These are phyloP conservation scores for Puccinia triticina DNA, from an alignment of 1,284 basidiomycete genomes.

Conservation along the genomic window DNA sequence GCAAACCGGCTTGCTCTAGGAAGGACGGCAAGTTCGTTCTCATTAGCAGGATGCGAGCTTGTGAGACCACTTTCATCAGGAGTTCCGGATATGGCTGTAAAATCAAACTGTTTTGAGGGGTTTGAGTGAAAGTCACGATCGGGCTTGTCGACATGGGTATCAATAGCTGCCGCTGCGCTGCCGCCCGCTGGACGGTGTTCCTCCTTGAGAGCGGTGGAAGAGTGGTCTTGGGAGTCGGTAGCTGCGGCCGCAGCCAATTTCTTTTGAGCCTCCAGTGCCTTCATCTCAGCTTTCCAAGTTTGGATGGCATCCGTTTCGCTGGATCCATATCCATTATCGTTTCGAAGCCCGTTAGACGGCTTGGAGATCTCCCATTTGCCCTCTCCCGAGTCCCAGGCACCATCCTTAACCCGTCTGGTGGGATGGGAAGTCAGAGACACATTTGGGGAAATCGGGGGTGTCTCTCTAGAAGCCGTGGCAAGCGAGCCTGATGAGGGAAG, in stretches of 20 bases:
- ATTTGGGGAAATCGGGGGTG: neutral
- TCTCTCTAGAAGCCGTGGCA: conserved; percentile 14
- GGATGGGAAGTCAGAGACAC: conserved; percentile 13
- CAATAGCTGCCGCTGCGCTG: neutral
- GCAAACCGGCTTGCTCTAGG: conserved; percentile 48
- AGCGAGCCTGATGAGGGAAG: neutral
- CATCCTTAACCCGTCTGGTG: conserved; percentile 46
- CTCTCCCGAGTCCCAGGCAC: conserved; percentile 47
- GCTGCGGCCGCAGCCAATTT: conserved; percentile 29
- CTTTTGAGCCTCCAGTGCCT: conserved; percentile 50
- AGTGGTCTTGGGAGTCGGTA: neutral
- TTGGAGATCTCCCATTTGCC: conserved; percentile 49
- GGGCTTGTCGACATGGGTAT: conserved; percentile 12
- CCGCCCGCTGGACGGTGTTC: neutral
- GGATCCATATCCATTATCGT: conserved; percentile 13
- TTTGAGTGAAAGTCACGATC: conserved; percentile 9
- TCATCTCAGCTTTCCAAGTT: conserved; percentile 52
- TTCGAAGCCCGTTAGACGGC: conserved; percentile 10
- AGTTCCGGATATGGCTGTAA: neutral
- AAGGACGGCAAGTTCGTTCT: conserved; percentile 18
- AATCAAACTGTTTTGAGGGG: conserved; percentile 22
- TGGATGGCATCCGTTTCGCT: conserved; percentile 51
- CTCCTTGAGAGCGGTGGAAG: neutral
- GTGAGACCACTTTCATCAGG: neutral
- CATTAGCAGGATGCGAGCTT: neutral